Base-by-base conservation (phyloP, 805 yeast species). In the Danielia reshetovae region DNA sequence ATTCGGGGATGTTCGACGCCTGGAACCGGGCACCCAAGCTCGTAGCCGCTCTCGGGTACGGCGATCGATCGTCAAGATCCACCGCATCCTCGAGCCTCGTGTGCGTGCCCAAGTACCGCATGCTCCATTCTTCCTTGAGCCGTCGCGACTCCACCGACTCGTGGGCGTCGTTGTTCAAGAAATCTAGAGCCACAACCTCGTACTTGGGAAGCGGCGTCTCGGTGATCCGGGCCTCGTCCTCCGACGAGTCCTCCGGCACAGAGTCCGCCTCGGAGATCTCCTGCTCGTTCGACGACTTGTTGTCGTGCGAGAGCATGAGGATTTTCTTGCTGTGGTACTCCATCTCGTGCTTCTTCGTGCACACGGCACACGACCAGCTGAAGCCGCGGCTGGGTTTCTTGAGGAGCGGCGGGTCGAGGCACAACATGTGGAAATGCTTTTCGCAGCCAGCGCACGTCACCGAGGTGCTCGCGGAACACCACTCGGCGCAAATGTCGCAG, bases 321-420 rank as follows among this genome's bases (percentile, higher is more conserved):
- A 56, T 56, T 24, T 57, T 59, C 45, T 55, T 69, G 45, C 57
- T 55, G 35, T 60, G 65, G 36, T 65, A 56, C 36, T 64, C 68
- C 21, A 60, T 42, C 30, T 79, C 82, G 33, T 74, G 72, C 21
- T 65, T 70, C 45, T 76, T 74, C n/a, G 81, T 70, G 61, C 97
- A 88, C 4, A 65, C 55, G 18, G 85, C 89, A 65, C 97, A 88
- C 17, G 86, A 74, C 96, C 96, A 89, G 7, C 87, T 85, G 53
- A 86, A 84, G 1, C 95, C 96, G 38, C 94, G 64, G 28, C 85
- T 79, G 1, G 96, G 96, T 50, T 85, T 85, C 43, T 75, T 75
- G 34, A 74, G 55, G 25, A 87, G 59, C 1, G 96, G 96, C 1
- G 96, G 96, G 40, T 82, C 85, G 30, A 88, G 72, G 51, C 97